Evolutionary conservation across 2,329 filamentous ascomycete species (phyloP).

Genomic region (Aspergillus felis): DNA sequence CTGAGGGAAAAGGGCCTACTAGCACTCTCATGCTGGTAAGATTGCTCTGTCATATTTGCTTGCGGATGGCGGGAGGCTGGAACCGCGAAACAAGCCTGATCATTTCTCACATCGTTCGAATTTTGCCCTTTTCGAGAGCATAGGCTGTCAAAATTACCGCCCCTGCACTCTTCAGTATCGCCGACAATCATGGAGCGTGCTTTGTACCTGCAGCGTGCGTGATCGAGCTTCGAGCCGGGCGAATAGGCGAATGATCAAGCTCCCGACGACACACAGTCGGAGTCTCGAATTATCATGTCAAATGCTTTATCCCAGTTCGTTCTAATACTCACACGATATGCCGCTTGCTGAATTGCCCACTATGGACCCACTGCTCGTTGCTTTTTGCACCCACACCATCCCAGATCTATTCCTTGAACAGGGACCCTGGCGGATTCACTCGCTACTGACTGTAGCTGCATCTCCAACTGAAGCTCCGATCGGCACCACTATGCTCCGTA

Average conservation of each 20-base stretch:
- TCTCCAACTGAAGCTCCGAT: too few species aligned
- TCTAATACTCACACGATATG: too few species aligned
- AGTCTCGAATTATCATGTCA: background rate
- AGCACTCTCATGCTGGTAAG: background rate
- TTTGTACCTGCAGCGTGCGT: too few species aligned
- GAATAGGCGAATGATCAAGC: too few species aligned
- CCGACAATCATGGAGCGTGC: too few species aligned
- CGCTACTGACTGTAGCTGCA: background rate
- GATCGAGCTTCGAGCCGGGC: too few species aligned
- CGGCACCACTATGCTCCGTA: too few species aligned
- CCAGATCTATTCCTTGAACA: background rate
- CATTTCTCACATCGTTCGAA: background rate
- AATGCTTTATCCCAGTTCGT: background rate
- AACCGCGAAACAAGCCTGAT: background rate
- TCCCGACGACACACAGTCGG: too few species aligned
- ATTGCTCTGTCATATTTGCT: background rate
- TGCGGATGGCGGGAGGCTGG: background rate
- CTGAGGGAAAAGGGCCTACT: background rate
- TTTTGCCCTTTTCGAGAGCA: background rate
- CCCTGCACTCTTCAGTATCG: too few species aligned
- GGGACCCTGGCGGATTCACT: background rate
- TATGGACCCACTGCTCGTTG: background rate
- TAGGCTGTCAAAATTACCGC: too few species aligned
- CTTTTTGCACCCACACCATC: background rate
- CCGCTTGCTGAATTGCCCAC: background rate